Base-by-base conservation (phyloP, 805 yeast species). In the Sugiyamaella smithiae region DNA sequence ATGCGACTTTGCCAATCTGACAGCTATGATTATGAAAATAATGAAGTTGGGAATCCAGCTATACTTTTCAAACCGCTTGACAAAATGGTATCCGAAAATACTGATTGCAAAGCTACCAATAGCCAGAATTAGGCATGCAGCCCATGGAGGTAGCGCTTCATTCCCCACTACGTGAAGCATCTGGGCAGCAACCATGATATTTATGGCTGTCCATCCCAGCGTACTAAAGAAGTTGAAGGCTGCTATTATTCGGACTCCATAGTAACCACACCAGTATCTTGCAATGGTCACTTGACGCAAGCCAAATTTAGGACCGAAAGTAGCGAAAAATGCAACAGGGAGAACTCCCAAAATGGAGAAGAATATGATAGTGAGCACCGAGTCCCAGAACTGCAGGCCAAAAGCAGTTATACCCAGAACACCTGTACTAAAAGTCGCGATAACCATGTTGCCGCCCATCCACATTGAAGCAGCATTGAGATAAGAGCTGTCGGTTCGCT, bases 141-240 rank as follows among this genome's bases (percentile, higher is more conserved):
- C 97, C 93, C 95, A 86, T 32, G 91, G 85, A 36, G 97, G 97
- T 56, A 84, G 71, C 23, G 71, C 70, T 33, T 70, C 71, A 53
- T 67, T 71, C 71, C 88, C 88, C 51, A 90, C 84, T 62, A 84
- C 80, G 68, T 84, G 81, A 50, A 89, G 72, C 54, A 89, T 71
- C 67, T 88, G 93, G 17, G 96, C 96, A 29, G 93, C 81, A 24
- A 89, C 85, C 78, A 89, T 85, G 52, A 85, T 86, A 68, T 90
- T 90, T 40, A 88, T 91, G 8, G 96, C 88, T 68, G 93, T 86
- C 97, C 97, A 90, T 59, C 97, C 97, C 49, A 88, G 80, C 76
- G 96, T 86, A 20, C 95, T 89, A 54, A 90, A 67, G 60, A 82
- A 77, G 63, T 89, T 88, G 64, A 90, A 73, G 40, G 83, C 66